A percentile compares a stretch with the other conserved stretches of the same genome.
Evolutionary conservation across 305 asterid genomes (phyloP).

Genomic region (Fraxinus baroniana): DNA sequence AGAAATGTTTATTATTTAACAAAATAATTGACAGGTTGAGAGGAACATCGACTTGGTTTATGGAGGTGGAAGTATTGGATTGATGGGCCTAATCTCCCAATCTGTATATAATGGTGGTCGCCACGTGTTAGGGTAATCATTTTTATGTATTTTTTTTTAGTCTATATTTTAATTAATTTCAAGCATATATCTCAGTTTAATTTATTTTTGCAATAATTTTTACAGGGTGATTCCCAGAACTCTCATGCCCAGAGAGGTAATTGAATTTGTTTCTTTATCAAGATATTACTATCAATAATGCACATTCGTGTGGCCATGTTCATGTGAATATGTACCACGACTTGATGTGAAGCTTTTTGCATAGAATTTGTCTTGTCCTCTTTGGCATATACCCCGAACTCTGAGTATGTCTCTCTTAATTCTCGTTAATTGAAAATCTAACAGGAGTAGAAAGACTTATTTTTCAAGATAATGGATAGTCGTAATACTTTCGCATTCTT

Average conservation of each 20-base stretch:
- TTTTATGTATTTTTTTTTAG: not conserved
- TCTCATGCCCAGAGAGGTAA: conserved; percentile 95
- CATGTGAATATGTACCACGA: not conserved
- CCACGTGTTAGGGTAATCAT: conserved; percentile 78
- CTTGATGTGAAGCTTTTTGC: not conserved
- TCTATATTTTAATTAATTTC: not conserved
- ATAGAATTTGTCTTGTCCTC: not conserved
- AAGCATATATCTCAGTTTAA: not conserved
- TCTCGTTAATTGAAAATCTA: not conserved
- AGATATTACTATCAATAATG: not conserved
- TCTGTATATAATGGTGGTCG: conserved; percentile 91
- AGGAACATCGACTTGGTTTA: conserved; percentile 92
- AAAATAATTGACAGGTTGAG: conserved; percentile 61
- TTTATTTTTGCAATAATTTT: not conserved
- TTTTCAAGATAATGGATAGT: not conserved
- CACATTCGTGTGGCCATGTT: not conserved
- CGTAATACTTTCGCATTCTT: not conserved
- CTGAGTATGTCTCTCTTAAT: not conserved
- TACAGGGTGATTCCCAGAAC: conserved; percentile 83
- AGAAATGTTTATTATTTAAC: conserved; percentile 11
- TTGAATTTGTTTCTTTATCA: not conserved
- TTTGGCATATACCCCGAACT: not conserved
- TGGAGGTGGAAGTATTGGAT: conserved; percentile 94
- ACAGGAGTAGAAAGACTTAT: not conserved
- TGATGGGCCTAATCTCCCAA: conserved; percentile 89